phyloP scores from a whole-genome alignment of 768 basidiomycete genomes.

The Exsudoporus frostii region DNA sequence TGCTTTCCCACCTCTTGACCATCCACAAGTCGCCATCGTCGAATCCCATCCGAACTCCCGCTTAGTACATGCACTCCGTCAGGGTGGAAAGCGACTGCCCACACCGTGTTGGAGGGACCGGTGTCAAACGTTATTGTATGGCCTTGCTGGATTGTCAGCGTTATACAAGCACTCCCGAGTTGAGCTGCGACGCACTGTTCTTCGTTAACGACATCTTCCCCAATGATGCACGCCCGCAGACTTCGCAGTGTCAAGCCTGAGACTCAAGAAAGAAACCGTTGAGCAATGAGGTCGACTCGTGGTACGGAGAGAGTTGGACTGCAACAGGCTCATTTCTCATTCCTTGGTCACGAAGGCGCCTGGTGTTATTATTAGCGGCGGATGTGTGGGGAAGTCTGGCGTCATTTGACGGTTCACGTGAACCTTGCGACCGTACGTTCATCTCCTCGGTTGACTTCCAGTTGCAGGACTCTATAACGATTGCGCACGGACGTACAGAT shows the following conservation, averaged over 20 bases:
- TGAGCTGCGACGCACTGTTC: neutral
- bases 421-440: no score
- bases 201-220: neutral
- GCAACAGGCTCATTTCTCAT: neutral
- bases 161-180: no score
- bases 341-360: neutral
- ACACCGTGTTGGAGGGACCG: neutral
- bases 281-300: neutral
- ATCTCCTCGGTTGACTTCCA: no score
- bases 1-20: neutral
- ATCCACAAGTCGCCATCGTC: neutral
- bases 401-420: no score
- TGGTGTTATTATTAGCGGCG: neutral
- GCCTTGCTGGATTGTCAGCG: neutral
- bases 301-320: neutral
- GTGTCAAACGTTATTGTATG: neutral
- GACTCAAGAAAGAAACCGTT: neutral
- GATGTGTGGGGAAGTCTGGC: no score
- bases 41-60: neutral
- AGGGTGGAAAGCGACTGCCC: neutral
- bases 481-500: no score
- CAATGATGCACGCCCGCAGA: neutral
- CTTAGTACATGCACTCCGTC: neutral
- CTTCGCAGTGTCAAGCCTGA: neutral
- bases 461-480: no score